Percentiles rank a stretch among this genome's conserved stretches.
Evolutionary conservation across 495 filamentous ascomycete genomes (phyloP).

Genomic region (Chlorociboria aeruginascens): DNA sequence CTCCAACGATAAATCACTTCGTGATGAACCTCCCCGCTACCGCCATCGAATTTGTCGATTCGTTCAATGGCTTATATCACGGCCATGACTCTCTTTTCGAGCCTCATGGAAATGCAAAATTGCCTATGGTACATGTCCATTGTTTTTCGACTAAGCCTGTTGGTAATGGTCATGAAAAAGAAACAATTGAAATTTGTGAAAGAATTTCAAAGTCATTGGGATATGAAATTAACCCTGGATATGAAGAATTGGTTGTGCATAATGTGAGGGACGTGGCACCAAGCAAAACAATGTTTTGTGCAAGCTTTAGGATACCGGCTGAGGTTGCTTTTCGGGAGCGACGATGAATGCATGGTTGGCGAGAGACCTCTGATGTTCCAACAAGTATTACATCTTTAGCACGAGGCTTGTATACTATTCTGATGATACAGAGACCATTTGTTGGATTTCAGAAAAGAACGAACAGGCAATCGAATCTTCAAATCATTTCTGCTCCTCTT

Average conservation of each 20-base stretch:
- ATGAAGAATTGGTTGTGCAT: conserved; percentile 50
- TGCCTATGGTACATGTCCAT: conserved; percentile 86
- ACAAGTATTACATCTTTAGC: too few relatives aligned
- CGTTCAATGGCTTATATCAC: conserved; percentile 71
- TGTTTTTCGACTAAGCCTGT: conserved; percentile 73
- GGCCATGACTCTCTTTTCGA: conserved; percentile 53
- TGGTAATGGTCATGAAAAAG: conserved; percentile 53
- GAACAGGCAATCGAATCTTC: too few relatives aligned
- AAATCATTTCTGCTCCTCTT: too few relatives aligned
- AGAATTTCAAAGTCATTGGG: conserved; percentile 48
- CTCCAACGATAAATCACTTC: conserved; percentile 72
- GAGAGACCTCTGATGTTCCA: too few relatives aligned
- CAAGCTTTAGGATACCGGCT: conserved; percentile 70
- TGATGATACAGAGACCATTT: too few relatives aligned
- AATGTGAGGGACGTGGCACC: conserved; percentile 85
- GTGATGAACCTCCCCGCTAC: conserved; percentile 94
- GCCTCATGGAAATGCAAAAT: conserved; percentile 37
- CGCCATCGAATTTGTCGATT: conserved; percentile 74
- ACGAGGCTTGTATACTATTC: too few relatives aligned
- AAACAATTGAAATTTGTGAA: conserved; percentile 53
- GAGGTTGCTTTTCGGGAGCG: conserved; percentile 61
- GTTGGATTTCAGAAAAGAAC: too few relatives aligned
- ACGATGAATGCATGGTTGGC: neutral
- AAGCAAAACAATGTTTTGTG: conserved; percentile 93
- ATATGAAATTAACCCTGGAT: conserved; percentile 20